Conservation (phyloP, 2,329 filamentous ascomycete genomes). For the Westerdykella aurantiaca region DNA sequence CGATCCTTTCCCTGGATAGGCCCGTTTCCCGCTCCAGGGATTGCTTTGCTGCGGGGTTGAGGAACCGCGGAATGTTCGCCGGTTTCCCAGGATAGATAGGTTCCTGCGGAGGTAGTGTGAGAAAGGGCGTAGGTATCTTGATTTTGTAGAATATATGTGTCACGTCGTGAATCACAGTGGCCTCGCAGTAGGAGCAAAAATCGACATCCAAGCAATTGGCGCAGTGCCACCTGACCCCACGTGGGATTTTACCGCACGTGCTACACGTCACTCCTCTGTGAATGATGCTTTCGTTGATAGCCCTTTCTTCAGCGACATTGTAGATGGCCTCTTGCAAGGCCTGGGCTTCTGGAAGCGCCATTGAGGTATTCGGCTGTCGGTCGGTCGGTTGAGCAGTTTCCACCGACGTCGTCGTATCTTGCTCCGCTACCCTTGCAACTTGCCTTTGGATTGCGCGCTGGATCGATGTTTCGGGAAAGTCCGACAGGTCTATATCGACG, state of each 20-base stretch:
- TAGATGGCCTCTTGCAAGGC: constrained; percentile 83
- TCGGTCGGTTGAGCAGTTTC: neutral
- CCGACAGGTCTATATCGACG: too few relatives aligned
- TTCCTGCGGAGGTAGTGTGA: constrained; percentile 65
- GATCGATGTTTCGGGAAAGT: neutral
- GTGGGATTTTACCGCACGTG: constrained; percentile 80
- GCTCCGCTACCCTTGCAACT: neutral
- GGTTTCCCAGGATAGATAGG: constrained; percentile 41
- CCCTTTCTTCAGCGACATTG: constrained; percentile 89
- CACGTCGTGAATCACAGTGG: constrained; percentile 62
- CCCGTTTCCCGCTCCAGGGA: constrained; percentile 52
- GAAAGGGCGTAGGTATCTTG: constrained; percentile 77
- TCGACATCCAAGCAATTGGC: constrained; percentile 96
- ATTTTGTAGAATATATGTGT: constrained; percentile 98
- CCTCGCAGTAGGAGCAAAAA: constrained; percentile 78
- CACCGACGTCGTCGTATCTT: neutral
- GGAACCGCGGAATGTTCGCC: neutral
- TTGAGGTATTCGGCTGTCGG: too few relatives aligned
- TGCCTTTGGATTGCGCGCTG: neutral
- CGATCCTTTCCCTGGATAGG: constrained; percentile 59
- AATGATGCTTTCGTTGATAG: constrained; percentile 78
- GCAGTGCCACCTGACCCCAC: constrained; percentile 87
- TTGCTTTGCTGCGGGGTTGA: neutral
- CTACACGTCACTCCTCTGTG: constrained; percentile 93
- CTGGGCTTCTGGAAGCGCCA: constrained; percentile 51